Percentiles rank a stretch among this genome's conserved stretches.
phyloP scores from a whole-genome alignment of 2,329 filamentous ascomycete species.

The Trichoderma endophyticum region DNA sequence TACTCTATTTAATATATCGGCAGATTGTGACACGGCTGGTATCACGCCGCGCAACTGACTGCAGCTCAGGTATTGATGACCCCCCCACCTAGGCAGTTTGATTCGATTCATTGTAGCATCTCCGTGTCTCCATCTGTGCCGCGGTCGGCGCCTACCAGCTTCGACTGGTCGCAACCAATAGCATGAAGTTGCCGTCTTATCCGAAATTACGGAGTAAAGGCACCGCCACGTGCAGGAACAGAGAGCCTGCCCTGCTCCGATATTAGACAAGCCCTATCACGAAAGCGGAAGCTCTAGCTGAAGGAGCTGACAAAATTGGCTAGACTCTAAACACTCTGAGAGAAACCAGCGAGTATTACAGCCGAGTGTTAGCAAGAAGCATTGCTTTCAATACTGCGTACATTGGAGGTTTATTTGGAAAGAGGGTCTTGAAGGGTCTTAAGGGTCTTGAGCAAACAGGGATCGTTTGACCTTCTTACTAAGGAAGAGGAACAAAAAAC shows the following conservation, averaged over 20 bases:
- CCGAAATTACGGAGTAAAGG: conserved; percentile 5
- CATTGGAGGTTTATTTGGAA: not conserved
- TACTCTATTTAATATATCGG: not conserved
- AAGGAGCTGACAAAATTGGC: conserved; percentile 4
- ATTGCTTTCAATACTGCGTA: not conserved
- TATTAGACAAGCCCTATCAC: not conserved
- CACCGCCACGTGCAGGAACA: conserved; percentile 5
- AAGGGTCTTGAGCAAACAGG: not conserved
- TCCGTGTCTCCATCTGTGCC: not conserved
- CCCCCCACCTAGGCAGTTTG: not conserved
- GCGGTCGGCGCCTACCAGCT: not conserved
- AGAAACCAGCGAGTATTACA: not conserved
- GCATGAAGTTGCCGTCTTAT: not conserved
- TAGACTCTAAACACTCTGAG: not conserved
- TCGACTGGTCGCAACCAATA: not conserved
- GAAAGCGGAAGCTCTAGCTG: conserved; percentile 7
- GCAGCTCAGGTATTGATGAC: not conserved
- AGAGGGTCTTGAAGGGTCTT: not conserved
- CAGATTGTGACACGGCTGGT: not conserved
- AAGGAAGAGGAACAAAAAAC: not conserved
- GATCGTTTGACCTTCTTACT: not conserved
- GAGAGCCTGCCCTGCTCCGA: not conserved
- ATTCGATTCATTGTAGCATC: conserved; percentile 3
- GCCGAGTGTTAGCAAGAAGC: not conserved
- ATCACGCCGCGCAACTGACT: not conserved